Conservation (phyloP, 2,329 filamentous ascomycete genomes). For the Beauveria sp. region DNA sequence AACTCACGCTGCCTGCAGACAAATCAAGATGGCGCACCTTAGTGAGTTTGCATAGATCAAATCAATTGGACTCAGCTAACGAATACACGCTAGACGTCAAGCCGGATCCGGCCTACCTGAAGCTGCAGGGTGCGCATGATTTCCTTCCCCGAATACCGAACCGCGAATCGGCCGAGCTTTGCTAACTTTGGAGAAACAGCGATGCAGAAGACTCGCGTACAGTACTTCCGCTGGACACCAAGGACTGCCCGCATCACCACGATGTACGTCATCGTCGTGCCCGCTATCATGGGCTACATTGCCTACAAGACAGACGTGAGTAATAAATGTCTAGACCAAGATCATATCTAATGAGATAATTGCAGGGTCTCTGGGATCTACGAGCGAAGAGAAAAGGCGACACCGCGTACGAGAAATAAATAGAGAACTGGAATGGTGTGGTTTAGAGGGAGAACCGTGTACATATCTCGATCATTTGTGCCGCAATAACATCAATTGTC, state of each 20-base stretch:
- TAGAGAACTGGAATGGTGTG: slow-evolving; percentile 7
- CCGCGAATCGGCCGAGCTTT: slow-evolving; percentile 11
- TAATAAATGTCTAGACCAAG: slow-evolving; percentile 18
- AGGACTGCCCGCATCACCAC: slow-evolving; percentile 74
- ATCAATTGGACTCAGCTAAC: slow-evolving; percentile 19
- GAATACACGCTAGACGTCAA: slow-evolving; percentile 26
- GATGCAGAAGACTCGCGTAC: slow-evolving; percentile 77
- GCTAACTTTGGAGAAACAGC: slow-evolving; percentile 42
- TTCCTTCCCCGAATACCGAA: slow-evolving; percentile 12
- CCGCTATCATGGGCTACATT: slow-evolving; percentile 59
- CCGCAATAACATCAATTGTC: slow-evolving; percentile 1
- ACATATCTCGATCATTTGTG: slow-evolving; percentile 28
- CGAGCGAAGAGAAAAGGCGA: slow-evolving; percentile 86
- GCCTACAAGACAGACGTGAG: slow-evolving; percentile 83
- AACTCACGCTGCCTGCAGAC: slow-evolving; percentile 17
- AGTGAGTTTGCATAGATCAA: slow-evolving; percentile 19
- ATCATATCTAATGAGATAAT: slow-evolving; percentile 17
- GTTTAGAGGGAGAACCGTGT: slow-evolving; percentile 22
- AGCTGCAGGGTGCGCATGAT: slow-evolving; percentile 30
- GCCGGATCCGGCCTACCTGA: slow-evolving; percentile 34
- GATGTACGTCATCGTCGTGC: slow-evolving; percentile 67
- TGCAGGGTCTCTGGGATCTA: slow-evolving; percentile 76
- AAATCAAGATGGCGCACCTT: slow-evolving; percentile 31
- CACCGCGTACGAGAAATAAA: slow-evolving; percentile 69
- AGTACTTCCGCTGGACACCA: slow-evolving; percentile 91